Conservation (phyloP, 768 basidiomycete species). For the Grammothele lineata region DNA sequence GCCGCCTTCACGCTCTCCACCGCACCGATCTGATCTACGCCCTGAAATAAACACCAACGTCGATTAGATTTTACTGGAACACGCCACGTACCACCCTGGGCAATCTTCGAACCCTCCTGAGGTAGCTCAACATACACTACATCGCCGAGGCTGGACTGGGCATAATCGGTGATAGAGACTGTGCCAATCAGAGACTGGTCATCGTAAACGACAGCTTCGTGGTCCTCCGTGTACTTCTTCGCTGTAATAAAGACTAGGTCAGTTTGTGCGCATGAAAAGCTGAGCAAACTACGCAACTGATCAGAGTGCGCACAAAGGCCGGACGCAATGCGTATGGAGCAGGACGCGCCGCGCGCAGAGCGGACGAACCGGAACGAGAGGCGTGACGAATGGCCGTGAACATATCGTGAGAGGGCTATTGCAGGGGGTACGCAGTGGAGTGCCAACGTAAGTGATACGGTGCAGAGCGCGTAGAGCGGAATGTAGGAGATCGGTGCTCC, state of each 20-base stretch:
- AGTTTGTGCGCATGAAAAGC: too few relatives aligned
- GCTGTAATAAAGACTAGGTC: constrained; percentile 35
- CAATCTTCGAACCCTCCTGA: constrained; percentile 51
- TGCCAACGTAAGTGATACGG: too few relatives aligned
- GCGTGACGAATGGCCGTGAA: constrained; percentile 28
- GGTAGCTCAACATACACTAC: constrained; percentile 97
- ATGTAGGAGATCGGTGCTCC: constrained; percentile 1
- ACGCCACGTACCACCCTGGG: constrained; percentile 64
- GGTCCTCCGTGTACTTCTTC: constrained; percentile 79
- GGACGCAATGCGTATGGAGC: constrained; percentile 17
- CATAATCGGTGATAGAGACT: constrained; percentile 87
- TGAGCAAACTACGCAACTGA: constrained; percentile 48
- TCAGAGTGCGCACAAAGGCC: constrained; percentile 43
- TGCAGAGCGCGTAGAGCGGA: too few relatives aligned
- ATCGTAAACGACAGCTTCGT: constrained; percentile 84
- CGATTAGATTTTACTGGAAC: too few relatives aligned
- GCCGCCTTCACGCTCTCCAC: constrained; percentile 97
- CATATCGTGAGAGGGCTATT: constrained; percentile 21
- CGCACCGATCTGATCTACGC: constrained; percentile 76
- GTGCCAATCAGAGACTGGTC: constrained; percentile 71
- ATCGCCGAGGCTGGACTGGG: constrained; percentile 88
- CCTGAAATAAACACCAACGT: too few relatives aligned
- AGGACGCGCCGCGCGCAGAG: constrained; percentile 25
- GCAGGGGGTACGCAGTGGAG: too few relatives aligned
- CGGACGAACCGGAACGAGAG: constrained; percentile 24